Evolutionary conservation across 2,329 filamentous ascomycete species (phyloP).

Genomic region (Curvularia sp.): DNA sequence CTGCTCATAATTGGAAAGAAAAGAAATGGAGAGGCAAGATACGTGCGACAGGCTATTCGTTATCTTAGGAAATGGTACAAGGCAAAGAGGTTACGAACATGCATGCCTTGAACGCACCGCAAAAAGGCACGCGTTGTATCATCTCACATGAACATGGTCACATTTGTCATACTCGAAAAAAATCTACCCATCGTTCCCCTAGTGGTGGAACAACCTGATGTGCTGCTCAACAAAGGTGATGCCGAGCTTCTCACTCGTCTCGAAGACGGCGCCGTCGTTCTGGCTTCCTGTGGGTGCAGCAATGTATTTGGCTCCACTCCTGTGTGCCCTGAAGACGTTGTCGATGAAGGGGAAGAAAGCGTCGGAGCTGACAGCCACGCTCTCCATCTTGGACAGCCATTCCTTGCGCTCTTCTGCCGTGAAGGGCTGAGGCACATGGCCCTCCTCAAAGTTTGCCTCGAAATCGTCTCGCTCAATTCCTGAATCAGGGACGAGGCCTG

Average conservation of each 20-base stretch:
- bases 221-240: constrained; percentile 97
- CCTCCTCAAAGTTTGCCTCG: constrained; percentile 85
- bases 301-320: constrained; percentile 94
- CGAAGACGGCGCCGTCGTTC: constrained; percentile 81
- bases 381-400: constrained; percentile 82
- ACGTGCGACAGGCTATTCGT: no score
- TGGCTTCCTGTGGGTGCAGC: constrained; percentile 91
- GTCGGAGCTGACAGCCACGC: constrained; percentile 89
- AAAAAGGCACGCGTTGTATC: no score
- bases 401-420: constrained; percentile 81
- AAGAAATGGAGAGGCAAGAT: no score
- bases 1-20: no score
- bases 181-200: constrained; percentile 37
- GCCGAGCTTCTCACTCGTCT: constrained; percentile 87
- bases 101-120: no score
- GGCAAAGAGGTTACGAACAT: no score
- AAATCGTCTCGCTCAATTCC: constrained; percentile 87
- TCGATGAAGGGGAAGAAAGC: constrained; percentile 99
- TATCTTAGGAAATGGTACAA: no score
- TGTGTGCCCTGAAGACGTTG: constrained; percentile 90
- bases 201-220: constrained; percentile 94
- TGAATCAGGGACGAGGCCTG: constrained; percentile 82
- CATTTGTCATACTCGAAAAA: constrained; percentile 2
- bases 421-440: constrained; percentile 76
- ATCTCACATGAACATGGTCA: constrained; percentile 14